Base-by-base conservation (phyloP, 192 early-diverging fungal species). In the Radiomyces spectabilis region DNA sequence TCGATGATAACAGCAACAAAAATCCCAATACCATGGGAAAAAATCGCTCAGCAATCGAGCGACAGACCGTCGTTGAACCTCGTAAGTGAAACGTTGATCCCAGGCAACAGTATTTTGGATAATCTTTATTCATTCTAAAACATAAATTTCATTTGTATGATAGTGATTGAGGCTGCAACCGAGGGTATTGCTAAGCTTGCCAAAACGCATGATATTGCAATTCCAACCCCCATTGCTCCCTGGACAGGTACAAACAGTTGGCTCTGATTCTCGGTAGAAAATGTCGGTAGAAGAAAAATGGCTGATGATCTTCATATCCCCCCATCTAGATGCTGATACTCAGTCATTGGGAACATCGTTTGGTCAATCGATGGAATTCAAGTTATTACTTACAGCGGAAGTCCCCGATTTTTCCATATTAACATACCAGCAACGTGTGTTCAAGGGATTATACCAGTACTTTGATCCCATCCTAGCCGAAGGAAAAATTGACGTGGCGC, bases 401-500 rank as follows among this genome's bases (percentile, higher is more conserved):
- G 54, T 51, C 0, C 41, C 66, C 13, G 65, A 70, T 49, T 72
- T 76, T 53, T 52, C 63, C 5, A 49, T 64, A 19, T 39, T 76
- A 0, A 55, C 71, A 9, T 51, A 58, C 10, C 59, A 65, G 6
- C 61, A 70, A 38, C 27, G 67, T 32, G 4, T 76, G 7, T 73
- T 69, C 47, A 76, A 76, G 35, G 38, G 64, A 0, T 38, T 76
- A 6, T 73, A 68, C 51, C 65, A 76, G 46, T 63, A 68, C 31
- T 59, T 76, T 27, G 48, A 67, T 41, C 67, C 74, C 7, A 56
- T 76, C 38, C 53, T 70, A 22, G 54, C 65, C 15, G 61, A 53
- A 12, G 39, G 25, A 9, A 0, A 30, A 13, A 22, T 52, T 8
- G 18, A 58, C 18, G 39, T 65, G 10, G 7, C 33, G 18, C 22